phyloP scores from a whole-genome alignment of 768 basidiomycete genomes.

The Pleurotus tuber-regium region DNA sequence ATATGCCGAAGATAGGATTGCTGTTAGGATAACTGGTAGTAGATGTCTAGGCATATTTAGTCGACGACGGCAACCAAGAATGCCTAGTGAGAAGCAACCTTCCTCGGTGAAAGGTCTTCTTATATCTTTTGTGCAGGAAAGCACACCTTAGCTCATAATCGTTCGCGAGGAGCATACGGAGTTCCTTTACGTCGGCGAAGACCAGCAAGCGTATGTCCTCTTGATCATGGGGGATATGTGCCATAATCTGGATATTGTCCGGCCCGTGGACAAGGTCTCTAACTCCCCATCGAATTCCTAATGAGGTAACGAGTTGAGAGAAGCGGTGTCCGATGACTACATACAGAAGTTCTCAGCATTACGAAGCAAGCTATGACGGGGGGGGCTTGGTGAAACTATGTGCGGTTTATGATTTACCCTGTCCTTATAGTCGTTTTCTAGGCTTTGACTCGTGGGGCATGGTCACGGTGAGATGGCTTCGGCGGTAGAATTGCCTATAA shows the following conservation, averaged over 20 bases:
- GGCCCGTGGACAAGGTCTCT: neutral
- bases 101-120: no score
- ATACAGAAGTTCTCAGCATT: no score
- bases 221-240: neutral
- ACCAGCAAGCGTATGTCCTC: neutral
- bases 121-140: neutral
- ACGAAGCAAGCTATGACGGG: no score
- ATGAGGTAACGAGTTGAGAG: no score
- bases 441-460: no score
- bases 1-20: conserved; percentile 6
- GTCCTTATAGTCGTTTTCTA: no score
- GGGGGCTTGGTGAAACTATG: no score
- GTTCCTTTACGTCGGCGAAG: neutral
- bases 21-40: conserved; percentile 9
- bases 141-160: neutral
- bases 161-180: neutral
- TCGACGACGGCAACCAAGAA: neutral
- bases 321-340: neutral
- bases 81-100: neutral
- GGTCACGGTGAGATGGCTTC: no score
- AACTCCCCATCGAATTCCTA: neutral
- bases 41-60: neutral
- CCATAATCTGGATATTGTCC: neutral
- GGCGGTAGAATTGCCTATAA: no score
- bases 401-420: no score